Evolutionary conservation across 2,329 filamentous ascomycete species (phyloP).

Genomic region (Malbranchea cinnamomea): DNA sequence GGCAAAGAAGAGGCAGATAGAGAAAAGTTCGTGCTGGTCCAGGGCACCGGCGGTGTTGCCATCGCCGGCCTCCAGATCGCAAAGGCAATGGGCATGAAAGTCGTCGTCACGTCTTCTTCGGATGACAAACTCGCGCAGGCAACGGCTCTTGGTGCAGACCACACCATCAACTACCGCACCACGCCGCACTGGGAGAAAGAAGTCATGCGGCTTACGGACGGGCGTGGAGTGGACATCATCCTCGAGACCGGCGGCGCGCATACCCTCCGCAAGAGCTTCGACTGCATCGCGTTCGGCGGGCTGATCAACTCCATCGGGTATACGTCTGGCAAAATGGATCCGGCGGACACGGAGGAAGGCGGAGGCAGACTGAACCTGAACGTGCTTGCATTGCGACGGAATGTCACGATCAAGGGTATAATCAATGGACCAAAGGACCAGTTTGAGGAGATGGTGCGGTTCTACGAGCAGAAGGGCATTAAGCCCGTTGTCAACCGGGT

Average conservation of each 20-base stretch:
- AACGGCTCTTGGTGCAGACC: no score
- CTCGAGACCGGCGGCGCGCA: conserved; percentile 38
- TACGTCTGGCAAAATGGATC: conserved; percentile 40
- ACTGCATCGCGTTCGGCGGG: conserved; percentile 31
- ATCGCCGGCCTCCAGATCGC: conserved; percentile 29
- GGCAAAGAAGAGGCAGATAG: conserved; percentile 30
- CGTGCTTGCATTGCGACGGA: conserved; percentile 36
- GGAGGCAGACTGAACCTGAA: conserved; percentile 48
- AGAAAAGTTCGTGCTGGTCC: conserved; percentile 38
- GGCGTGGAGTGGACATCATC: conserved; percentile 36
- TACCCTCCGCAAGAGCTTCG: conserved; percentile 35
- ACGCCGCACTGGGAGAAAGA: conserved; percentile 29
- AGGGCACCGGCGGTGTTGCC: conserved; percentile 37
- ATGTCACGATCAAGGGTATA: conserved; percentile 42
- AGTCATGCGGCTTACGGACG: conserved; percentile 29
- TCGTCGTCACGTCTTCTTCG: conserved; percentile 36
- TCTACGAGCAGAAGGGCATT: conserved; percentile 21
- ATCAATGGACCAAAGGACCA: conserved; percentile 47
- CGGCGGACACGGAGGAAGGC: no score
- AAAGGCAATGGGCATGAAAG: conserved; percentile 18
- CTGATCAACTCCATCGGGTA: conserved; percentile 35
- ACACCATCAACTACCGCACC: conserved; percentile 39
- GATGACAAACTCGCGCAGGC: conserved; percentile 37
- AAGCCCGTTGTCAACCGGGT: conserved; percentile 37
- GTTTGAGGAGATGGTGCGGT: conserved; percentile 26